These are phyloP conservation scores for Brassica carinata DNA, from an alignment of 345 rosid genomes.

Conservation along the genomic window DNA sequence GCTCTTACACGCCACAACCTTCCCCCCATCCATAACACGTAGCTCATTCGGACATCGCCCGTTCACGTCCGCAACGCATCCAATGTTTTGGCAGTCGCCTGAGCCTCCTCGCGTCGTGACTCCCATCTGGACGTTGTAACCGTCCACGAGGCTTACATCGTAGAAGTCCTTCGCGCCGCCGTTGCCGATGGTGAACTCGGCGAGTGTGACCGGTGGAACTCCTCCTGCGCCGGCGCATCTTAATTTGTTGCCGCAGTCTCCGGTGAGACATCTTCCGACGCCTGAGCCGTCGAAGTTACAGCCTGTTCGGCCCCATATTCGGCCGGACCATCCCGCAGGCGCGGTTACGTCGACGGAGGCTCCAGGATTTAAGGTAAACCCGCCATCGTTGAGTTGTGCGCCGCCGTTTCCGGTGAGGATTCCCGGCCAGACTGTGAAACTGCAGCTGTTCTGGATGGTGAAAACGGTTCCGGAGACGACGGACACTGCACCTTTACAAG, in stretches of 20 bases:
- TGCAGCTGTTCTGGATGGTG: slow-evolving; percentile 22
- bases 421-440: slow-evolving; percentile 74
- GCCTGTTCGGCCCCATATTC: slow-evolving; percentile 79
- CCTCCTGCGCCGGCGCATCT: slow-evolving; percentile 71
- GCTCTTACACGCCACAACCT: slow-evolving; percentile 79
- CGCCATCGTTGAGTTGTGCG: slow-evolving; percentile 59
- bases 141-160: slow-evolving; percentile 92
- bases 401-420: slow-evolving; percentile 56
- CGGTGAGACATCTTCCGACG: slow-evolving; percentile 59
- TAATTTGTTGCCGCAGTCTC: slow-evolving; percentile 70
- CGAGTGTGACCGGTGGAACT: slow-evolving; percentile 66
- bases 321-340: slow-evolving; percentile 84
- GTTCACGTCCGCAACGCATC: slow-evolving; percentile 76
- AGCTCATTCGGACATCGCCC: slow-evolving; percentile 63
- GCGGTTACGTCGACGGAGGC: slow-evolving; percentile 50
- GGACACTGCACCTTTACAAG: slow-evolving; percentile 21
- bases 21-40: slow-evolving; percentile 42
- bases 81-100: slow-evolving; percentile 72
- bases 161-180: slow-evolving; percentile 56
- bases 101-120: slow-evolving; percentile 59
- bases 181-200: slow-evolving; percentile 64
- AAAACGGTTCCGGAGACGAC: slow-evolving; percentile 27
- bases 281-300: slow-evolving; percentile 71
- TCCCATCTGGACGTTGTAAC: slow-evolving; percentile 71
- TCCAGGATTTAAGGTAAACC: slow-evolving; percentile 55